These are phyloP conservation scores for Pinus tabuliformis DNA, from an alignment of 75 land plant species.

Conservation along the genomic window DNA sequence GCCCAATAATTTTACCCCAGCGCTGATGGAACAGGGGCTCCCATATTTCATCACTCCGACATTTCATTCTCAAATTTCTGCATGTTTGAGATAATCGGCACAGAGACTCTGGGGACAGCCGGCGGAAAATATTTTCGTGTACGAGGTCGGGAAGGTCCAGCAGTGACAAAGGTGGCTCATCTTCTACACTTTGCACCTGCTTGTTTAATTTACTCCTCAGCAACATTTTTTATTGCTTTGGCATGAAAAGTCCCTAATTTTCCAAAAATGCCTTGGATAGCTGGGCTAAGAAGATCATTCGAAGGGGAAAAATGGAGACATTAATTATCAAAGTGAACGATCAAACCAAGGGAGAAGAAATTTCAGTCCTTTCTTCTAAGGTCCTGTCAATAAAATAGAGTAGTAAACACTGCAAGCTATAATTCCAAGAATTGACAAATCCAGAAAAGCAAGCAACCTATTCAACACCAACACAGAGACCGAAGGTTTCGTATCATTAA, in stretches of 20 bases:
- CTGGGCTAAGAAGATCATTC: too few relatives aligned
- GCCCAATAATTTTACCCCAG: slow-evolving; percentile 36
- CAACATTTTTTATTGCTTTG: neutral
- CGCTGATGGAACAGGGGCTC: slow-evolving; percentile 22
- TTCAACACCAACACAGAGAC: too few relatives aligned
- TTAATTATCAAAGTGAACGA: too few relatives aligned
- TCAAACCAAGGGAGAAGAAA: too few relatives aligned
- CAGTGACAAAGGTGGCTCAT: slow-evolving; percentile 10
- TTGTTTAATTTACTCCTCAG: slow-evolving; percentile 5
- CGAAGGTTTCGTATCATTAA: too few relatives aligned
- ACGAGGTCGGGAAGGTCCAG: slow-evolving; percentile 49
- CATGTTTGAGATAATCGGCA: slow-evolving; percentile 33
- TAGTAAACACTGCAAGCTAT: too few relatives aligned
- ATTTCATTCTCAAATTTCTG: slow-evolving; percentile 27
- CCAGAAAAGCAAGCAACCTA: too few relatives aligned
- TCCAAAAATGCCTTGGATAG: neutral
- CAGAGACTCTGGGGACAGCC: slow-evolving; percentile 25
- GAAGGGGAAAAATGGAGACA: too few relatives aligned
- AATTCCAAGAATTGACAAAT: too few relatives aligned
- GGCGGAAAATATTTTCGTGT: slow-evolving; percentile 27
- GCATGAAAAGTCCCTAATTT: neutral
- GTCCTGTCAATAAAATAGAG: too few relatives aligned
- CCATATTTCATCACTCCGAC: slow-evolving; percentile 50
- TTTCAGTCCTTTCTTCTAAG: too few relatives aligned
- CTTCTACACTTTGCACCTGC: slow-evolving; percentile 22